Percentiles rank a stretch among this genome's conserved stretches.
Conservation (phyloP, 129 eudicot genomes). For the Scalesia atractyloides region DNA sequence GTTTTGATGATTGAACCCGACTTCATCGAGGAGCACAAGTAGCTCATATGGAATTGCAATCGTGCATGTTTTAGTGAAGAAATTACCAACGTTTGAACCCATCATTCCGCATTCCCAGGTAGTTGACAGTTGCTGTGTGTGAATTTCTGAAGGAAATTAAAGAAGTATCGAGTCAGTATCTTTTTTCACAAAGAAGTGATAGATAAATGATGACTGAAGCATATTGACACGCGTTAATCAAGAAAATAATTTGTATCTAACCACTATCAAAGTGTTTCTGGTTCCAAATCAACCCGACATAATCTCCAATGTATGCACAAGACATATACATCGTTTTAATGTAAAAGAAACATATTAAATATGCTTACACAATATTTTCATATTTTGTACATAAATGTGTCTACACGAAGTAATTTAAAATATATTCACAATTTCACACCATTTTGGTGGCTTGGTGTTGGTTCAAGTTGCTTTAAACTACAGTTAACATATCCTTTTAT, state of each 20-base stretch:
- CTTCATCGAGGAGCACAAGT: conserved; percentile 39
- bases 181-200: not conserved
- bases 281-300: not conserved
- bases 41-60: conserved; percentile 33
- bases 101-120: conserved; percentile 82
- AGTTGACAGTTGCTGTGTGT: conserved; percentile 25
- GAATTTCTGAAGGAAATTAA: conserved; percentile 33
- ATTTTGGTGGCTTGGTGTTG: not conserved
- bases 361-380: not conserved
- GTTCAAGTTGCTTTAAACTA: not conserved
- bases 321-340: not conserved
- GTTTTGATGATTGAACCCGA: conserved; percentile 23
- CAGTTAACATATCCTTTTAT: not conserved
- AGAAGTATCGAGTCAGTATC: not conserved
- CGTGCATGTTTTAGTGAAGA: conserved; percentile 26
- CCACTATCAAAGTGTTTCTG: not conserved
- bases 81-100: conserved; percentile 46
- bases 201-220: not conserved
- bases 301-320: not conserved
- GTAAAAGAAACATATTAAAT: not conserved
- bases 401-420: not conserved
- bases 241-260: not conserved
- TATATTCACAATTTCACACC: not conserved
- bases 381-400: not conserved
- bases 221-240: not conserved